Evolutionary conservation across 257 asterid species (phyloP).

Genomic region (Solanum infundibuliforme): DNA sequence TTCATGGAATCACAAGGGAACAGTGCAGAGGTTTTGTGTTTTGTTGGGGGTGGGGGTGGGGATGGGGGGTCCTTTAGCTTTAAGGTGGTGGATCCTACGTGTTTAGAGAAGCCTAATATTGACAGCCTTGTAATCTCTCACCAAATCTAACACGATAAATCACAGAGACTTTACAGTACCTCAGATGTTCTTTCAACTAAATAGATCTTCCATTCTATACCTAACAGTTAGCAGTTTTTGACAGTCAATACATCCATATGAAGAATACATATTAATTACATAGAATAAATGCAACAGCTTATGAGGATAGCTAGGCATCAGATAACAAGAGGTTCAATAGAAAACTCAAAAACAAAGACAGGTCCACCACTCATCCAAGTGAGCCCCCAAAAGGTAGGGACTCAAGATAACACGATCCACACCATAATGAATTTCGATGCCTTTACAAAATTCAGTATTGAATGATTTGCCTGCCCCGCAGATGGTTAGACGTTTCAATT

Average conservation of each 20-base stretch:
- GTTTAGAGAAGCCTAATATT: constrained; percentile 3
- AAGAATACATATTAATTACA: not conserved
- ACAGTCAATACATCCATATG: not conserved
- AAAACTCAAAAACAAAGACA: constrained; percentile 28
- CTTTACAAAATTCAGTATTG: not conserved
- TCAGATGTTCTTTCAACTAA: not conserved
- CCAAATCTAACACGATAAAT: not conserved
- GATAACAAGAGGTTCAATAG: constrained; percentile 13
- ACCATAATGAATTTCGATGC: not conserved
- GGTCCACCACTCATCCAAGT: constrained; percentile 20
- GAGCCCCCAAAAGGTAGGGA: not conserved
- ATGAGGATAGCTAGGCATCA: not conserved
- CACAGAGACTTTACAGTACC: not conserved
- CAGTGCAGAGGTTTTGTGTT: not conserved
- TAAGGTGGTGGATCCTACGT: constrained; percentile 19
- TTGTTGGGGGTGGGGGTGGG: not conserved
- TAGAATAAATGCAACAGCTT: not conserved
- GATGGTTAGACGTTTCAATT: not conserved
- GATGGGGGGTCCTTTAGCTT: not conserved
- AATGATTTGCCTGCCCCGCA: not conserved
- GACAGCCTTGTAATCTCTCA: constrained; percentile 2
- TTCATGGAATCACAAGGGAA: not conserved
- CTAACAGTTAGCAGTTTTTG: not conserved
- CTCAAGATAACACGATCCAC: not conserved
- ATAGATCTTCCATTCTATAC: not conserved